Evolutionary conservation across 2,329 filamentous ascomycete species (phyloP).

Genomic region (Trichocomaceae sp.): DNA sequence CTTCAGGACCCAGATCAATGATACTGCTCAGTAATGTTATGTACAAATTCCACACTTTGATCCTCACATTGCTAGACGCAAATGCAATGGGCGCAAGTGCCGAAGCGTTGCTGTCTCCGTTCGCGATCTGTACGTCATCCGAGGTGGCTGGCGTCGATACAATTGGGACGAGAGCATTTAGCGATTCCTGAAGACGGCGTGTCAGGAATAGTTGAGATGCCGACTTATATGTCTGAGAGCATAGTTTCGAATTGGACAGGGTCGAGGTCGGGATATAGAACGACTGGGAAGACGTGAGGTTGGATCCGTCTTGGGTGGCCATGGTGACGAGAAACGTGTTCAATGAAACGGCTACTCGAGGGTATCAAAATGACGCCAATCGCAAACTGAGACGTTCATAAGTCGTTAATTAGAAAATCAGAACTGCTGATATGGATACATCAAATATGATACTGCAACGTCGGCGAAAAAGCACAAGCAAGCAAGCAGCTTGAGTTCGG

Average conservation of each 20-base stretch:
- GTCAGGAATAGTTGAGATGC: constrained; percentile 92
- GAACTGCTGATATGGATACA: background rate
- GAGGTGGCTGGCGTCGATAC: constrained; percentile 50
- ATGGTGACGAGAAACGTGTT: constrained; percentile 19
- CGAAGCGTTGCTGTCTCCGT: constrained; percentile 35
- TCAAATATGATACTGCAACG: background rate
- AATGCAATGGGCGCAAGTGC: constrained; percentile 67
- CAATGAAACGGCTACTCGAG: background rate
- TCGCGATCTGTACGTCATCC: constrained; percentile 33
- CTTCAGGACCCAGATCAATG: constrained; percentile 78
- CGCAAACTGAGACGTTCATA: background rate
- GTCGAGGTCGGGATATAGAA: constrained; percentile 50
- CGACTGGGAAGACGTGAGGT: constrained; percentile 49
- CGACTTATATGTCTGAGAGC: constrained; percentile 90
- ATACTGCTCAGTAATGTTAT: constrained; percentile 88
- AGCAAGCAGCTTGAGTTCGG: background rate
- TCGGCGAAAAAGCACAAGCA: background rate
- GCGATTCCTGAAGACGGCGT: constrained; percentile 80
- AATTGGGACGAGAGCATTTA: constrained; percentile 76
- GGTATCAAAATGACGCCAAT: background rate
- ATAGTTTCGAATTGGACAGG: constrained; percentile 53
- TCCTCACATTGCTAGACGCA: constrained; percentile 72
- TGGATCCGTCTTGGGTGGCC: constrained; percentile 23
- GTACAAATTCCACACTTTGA: constrained; percentile 97
- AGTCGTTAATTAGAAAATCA: background rate